Percentiles rank a stretch among this genome's conserved stretches.
Evolutionary conservation across 139 green algal species (phyloP).

Genomic region (Limnomonas spitsbergensis): DNA sequence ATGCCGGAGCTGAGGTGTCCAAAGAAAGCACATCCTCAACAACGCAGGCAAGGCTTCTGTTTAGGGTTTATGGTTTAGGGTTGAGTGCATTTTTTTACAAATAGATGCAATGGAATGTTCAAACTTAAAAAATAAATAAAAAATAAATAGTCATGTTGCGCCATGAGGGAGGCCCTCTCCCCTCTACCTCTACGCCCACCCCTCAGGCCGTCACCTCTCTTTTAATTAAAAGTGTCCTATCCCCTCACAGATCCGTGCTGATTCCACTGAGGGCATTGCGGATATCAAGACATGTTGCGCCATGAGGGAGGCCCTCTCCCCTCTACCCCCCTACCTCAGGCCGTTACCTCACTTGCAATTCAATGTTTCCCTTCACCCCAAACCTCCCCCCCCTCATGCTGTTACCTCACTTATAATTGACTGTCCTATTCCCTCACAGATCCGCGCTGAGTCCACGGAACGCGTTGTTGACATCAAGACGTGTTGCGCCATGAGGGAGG

Average conservation of each 20-base stretch:
- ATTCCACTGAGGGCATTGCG: slow-evolving; percentile 17
- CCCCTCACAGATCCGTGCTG: slow-evolving; percentile 34
- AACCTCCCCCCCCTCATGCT: too few relatives aligned
- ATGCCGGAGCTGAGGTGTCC: too few relatives aligned
- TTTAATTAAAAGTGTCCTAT: too few relatives aligned
- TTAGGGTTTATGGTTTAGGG: too few relatives aligned
- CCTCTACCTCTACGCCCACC: too few relatives aligned
- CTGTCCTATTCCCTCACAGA: slow-evolving; percentile 21
- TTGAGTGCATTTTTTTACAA: too few relatives aligned
- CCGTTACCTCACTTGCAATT: too few relatives aligned
- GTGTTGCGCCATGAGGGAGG: slow-evolving; percentile 59
- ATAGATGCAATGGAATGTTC: too few relatives aligned
- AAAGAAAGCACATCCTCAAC: background rate
- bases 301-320: slow-evolving; percentile 55
- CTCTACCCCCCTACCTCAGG: too few relatives aligned
- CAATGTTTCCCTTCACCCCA: background rate
- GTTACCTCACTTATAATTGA: background rate
- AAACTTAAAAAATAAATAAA: too few relatives aligned
- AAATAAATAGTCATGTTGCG: slow-evolving; percentile 71
- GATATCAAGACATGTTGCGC: slow-evolving; percentile 67
- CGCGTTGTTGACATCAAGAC: slow-evolving; percentile 59
- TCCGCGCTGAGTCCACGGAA: slow-evolving; percentile 26
- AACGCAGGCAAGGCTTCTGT: background rate
- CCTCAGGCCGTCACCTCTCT: too few relatives aligned
- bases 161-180: slow-evolving; percentile 53